These are phyloP conservation scores for Lagenidium sp. DNA, from an alignment of 352 stramenopile species.

Conservation along the genomic window DNA sequence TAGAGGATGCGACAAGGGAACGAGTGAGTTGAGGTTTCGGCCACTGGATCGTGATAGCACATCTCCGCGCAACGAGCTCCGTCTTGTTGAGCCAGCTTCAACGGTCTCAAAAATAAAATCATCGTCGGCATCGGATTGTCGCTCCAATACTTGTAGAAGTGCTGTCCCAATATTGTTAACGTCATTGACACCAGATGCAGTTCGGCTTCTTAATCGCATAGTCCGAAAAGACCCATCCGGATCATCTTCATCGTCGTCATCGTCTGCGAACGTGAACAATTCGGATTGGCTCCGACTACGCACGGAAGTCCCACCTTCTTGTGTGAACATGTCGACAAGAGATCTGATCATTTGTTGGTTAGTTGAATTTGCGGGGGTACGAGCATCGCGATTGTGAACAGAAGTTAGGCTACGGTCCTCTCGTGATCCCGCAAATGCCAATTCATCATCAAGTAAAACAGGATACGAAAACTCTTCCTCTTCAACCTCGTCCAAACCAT, in stretches of 20 bases:
- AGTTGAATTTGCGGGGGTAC: no score
- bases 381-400: no score
- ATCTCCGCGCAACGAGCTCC: not conserved
- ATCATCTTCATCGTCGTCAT: constrained; percentile 23
- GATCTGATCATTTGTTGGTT: no score
- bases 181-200: not conserved
- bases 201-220: no score
- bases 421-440: constrained; percentile 33
- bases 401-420: no score
- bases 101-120: constrained; percentile 23
- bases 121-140: constrained; percentile 1
- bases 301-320: constrained; percentile 9
- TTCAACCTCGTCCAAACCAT: constrained; percentile 72
- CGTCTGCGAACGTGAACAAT: constrained; percentile 18
- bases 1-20: no score
- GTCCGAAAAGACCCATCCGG: constrained; percentile 17
- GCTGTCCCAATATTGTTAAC: constrained; percentile 3
- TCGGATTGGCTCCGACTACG: constrained; percentile 2
- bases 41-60: no score
- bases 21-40: no score
- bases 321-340: constrained; percentile 20
- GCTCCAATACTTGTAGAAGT: constrained; percentile 11
- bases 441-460: constrained; percentile 66
- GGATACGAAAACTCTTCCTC: constrained; percentile 81
- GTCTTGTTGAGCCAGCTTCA: not conserved